Evolutionary conservation across 768 basidiomycete species (phyloP).

Genomic region (Tricholoma hemisulphureum): DNA sequence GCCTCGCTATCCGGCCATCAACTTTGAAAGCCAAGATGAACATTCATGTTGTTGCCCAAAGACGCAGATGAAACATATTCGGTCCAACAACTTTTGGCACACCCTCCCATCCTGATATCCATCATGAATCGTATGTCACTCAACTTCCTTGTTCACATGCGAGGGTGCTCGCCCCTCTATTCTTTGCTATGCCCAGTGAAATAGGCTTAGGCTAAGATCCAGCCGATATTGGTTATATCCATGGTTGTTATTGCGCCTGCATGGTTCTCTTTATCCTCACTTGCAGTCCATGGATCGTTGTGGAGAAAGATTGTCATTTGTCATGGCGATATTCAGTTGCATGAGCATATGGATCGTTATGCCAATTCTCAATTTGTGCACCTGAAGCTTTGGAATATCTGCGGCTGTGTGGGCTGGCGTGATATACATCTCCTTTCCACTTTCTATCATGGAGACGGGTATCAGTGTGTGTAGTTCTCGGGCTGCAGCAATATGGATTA

Average conservation of each 20-base stretch:
- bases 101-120: conserved; percentile 42
- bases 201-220: conserved; percentile 53
- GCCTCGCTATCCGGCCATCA: too few relatives aligned
- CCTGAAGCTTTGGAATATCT: neutral
- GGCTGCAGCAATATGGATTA: neutral
- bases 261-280: conserved; percentile 50
- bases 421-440: neutral
- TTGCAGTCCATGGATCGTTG: conserved; percentile 44
- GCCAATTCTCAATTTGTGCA: conserved; percentile 28
- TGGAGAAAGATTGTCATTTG: conserved; percentile 47
- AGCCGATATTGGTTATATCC: conserved; percentile 47
- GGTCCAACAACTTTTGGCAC: neutral
- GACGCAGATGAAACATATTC: neutral
- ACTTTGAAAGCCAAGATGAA: neutral
- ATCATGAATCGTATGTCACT: conserved; percentile 52
- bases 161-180: conserved; percentile 47
- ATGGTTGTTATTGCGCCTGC: conserved; percentile 45
- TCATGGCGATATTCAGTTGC: conserved; percentile 31
- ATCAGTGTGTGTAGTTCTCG: neutral
- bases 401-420: neutral
- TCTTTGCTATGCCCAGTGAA: conserved; percentile 48
- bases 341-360: conserved; percentile 23
- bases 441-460: neutral
- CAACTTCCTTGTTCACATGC: conserved; percentile 46
- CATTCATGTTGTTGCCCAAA: neutral